Percentiles rank a stretch among this genome's conserved stretches.
phyloP scores from a whole-genome alignment of 164 flowering plant genomes.

The Umbellularia californica region DNA sequence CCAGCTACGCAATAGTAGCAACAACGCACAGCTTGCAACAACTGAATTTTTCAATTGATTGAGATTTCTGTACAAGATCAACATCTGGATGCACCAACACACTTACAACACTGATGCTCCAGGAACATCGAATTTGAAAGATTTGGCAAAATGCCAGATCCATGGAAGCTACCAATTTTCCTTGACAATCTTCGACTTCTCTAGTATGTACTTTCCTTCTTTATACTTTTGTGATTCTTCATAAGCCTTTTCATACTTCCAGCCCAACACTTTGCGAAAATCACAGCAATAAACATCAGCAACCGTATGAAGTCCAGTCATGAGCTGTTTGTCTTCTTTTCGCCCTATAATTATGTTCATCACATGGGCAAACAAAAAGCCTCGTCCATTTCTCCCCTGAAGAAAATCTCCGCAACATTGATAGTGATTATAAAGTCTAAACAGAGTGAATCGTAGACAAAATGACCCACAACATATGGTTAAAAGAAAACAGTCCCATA shows the following conservation, averaged over 20 bases:
- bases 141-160: not conserved
- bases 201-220: conserved; percentile 58
- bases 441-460: not conserved
- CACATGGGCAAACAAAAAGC: conserved; percentile 53
- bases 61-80: conserved; percentile 24
- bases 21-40: conserved; percentile 14
- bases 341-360: conserved; percentile 49
- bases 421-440: not conserved
- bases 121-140: not conserved
- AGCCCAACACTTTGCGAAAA: conserved; percentile 53
- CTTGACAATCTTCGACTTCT: conserved; percentile 46
- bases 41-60: conserved; percentile 23
- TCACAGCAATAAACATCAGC: conserved; percentile 52
- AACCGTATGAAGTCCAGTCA: conserved; percentile 59
- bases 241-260: conserved; percentile 58
- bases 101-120: conserved; percentile 11
- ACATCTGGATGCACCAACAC: conserved; percentile 15
- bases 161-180: conserved; percentile 38
- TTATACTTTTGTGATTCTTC: conserved; percentile 58
- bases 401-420: not conserved
- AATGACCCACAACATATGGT: not conserved
- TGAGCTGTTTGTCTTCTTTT: conserved; percentile 45
- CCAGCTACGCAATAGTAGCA: conserved; percentile 2
- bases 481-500: not conserved
- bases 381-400: conserved; percentile 50